Evolutionary conservation across 768 basidiomycete species (phyloP).

Genomic region (Punctularia strigosozonata): DNA sequence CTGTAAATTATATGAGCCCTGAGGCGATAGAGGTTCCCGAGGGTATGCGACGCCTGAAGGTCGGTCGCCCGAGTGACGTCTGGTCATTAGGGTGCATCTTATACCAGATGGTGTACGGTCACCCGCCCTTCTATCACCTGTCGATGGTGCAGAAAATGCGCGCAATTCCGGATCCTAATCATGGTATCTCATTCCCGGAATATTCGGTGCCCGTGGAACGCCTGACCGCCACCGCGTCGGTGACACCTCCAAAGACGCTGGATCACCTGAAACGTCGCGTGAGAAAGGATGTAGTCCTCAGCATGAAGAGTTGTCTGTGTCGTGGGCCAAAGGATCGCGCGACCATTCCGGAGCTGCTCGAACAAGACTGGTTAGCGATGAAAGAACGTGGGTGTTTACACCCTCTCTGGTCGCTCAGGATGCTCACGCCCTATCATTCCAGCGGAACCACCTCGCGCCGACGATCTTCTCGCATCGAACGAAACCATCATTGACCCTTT

Average conservation of each 20-base stretch:
- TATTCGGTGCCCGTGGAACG: slow-evolving; percentile 34
- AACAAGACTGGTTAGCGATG: slow-evolving; percentile 69
- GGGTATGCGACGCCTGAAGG: slow-evolving; percentile 82
- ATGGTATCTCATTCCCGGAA: slow-evolving; percentile 77
- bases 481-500: slow-evolving; percentile 70
- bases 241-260: slow-evolving; percentile 40
- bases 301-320: slow-evolving; percentile 72
- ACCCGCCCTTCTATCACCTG: slow-evolving; percentile 83
- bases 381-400: slow-evolving; percentile 35
- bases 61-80: slow-evolving; percentile 91
- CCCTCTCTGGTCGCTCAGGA: slow-evolving; percentile 1
- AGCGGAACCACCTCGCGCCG: slow-evolving; percentile 18
- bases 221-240: slow-evolving; percentile 15
- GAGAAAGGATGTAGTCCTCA: slow-evolving; percentile 60
- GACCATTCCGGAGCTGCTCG: slow-evolving; percentile 79
- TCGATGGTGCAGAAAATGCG: slow-evolving; percentile 85
- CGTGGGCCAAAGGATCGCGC: slow-evolving; percentile 75
- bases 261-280: slow-evolving; percentile 67
- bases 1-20: slow-evolving; percentile 98
- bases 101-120: slow-evolving; percentile 97
- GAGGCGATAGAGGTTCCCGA: slow-evolving; percentile 88
- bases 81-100: slow-evolving; percentile 98
- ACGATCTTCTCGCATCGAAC: slow-evolving; percentile 27
- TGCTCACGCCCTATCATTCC: slow-evolving; percentile 4
- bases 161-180: slow-evolving; percentile 71